These are phyloP conservation scores for Chrysophaeum taylorii DNA, from an alignment of 352 stramenopile genomes.

Conservation along the genomic window DNA sequence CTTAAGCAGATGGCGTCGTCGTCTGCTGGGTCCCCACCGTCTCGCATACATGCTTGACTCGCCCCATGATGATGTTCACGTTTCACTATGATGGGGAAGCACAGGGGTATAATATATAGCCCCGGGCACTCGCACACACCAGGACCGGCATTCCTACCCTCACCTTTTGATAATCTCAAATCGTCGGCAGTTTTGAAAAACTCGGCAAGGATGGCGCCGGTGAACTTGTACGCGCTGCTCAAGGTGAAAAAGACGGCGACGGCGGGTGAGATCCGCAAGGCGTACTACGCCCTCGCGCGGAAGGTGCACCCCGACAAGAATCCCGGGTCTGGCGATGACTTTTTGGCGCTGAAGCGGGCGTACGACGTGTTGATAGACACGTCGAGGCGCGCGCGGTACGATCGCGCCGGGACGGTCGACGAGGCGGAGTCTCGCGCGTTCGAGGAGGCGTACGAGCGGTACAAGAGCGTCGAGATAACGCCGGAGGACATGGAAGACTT, in stretches of 20 bases:
- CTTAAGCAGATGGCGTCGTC: too few species aligned
- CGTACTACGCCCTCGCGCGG: constrained; percentile 56
- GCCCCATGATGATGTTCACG: too few species aligned
- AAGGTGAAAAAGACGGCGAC: constrained; percentile 48
- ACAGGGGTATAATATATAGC: too few species aligned
- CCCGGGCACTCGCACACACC: too few species aligned
- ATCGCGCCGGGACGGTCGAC: constrained; percentile 15
- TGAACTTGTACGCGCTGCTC: constrained; percentile 58
- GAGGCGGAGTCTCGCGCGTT: constrained; percentile 23
- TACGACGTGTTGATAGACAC: constrained; percentile 23
- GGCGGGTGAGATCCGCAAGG: constrained; percentile 51
- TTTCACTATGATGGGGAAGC: too few species aligned
- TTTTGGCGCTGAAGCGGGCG: constrained; percentile 17
- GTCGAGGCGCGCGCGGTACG: constrained; percentile 17
- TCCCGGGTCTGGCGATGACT: constrained; percentile 14
- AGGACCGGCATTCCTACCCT: too few species aligned
- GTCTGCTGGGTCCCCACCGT: too few species aligned
- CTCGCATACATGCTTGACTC: too few species aligned
- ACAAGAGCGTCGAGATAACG: constrained; percentile 14
- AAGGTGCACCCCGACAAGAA: constrained; percentile 64
- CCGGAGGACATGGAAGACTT: constrained; percentile 20
- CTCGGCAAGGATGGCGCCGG: too few species aligned
- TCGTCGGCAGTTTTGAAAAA: too few species aligned
- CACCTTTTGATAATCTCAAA: too few species aligned
- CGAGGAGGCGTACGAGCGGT: constrained; percentile 21